phyloP scores from a whole-genome alignment of 2,329 filamentous ascomycete species.

The Penicillium sp. region DNA sequence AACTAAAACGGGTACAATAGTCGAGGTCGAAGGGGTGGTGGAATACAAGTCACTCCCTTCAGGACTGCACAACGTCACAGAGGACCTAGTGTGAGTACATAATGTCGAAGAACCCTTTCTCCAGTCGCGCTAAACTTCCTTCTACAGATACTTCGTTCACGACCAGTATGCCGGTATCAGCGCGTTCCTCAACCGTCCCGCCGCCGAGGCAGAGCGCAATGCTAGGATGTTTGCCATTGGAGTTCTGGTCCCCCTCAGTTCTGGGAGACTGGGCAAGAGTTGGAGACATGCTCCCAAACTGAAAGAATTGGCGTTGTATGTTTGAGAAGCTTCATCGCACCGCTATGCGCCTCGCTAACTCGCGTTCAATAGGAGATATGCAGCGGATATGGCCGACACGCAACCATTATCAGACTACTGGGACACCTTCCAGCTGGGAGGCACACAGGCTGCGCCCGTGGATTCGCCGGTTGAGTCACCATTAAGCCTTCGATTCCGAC shows the following conservation, averaged over 20 bases:
- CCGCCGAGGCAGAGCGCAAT: constrained; percentile 76
- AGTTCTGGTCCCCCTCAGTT: constrained; percentile 79
- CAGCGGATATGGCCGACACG: constrained; percentile 63
- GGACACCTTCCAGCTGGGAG: constrained; percentile 51
- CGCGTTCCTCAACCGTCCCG: constrained; percentile 83
- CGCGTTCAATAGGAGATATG: constrained; percentile 51
- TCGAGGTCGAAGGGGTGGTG: constrained; percentile 75
- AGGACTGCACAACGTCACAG: constrained; percentile 81
- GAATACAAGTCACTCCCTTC: constrained; percentile 97
- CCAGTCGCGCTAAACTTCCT: constrained; percentile 8
- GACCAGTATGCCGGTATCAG: constrained; percentile 81
- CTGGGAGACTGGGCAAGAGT: constrained; percentile 79
- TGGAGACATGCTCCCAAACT: constrained; percentile 84
- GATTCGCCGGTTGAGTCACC: constrained; percentile 57
- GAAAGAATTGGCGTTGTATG: constrained; percentile 70
- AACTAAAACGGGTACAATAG: constrained; percentile 33
- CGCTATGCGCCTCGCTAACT: not conserved
- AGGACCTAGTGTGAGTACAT: constrained; percentile 66
- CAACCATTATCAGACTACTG: constrained; percentile 76
- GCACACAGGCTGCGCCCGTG: constrained; percentile 38
- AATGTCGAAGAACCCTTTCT: not conserved
- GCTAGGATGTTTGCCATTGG: constrained; percentile 93
- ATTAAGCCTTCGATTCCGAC: constrained; percentile 51
- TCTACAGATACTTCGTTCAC: constrained; percentile 82
- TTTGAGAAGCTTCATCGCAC: constrained; percentile 1